A percentile compares a stretch with the other conserved stretches of the same genome.
Conservation (phyloP, 2,329 filamentous ascomycete genomes). For the Diaporthe sp. region DNA sequence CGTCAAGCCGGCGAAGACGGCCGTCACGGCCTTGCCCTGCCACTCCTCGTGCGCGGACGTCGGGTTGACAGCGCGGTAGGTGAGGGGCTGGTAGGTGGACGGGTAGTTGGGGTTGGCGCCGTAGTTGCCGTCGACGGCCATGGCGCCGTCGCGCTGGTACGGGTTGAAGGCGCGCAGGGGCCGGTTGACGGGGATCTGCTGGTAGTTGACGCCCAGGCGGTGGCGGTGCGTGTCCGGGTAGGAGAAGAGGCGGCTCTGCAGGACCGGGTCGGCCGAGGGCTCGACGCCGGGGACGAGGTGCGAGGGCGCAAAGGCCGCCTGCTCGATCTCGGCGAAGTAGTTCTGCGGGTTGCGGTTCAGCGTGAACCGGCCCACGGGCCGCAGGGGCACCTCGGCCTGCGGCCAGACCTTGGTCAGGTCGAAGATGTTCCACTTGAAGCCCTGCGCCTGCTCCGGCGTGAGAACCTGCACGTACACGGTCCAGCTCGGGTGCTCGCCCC, state of each 20-base stretch:
- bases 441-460: constrained; percentile 72
- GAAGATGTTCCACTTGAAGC: constrained; percentile 74
- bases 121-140: constrained; percentile 77
- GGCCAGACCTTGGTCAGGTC: constrained; percentile 81
- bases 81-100: constrained; percentile 61
- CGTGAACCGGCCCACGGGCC: constrained; percentile 72
- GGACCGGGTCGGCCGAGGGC: constrained; percentile 72
- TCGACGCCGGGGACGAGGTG: constrained; percentile 75
- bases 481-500: constrained; percentile 74
- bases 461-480: constrained; percentile 75
- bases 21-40: constrained; percentile 59
- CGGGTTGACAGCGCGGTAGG: constrained; percentile 58
- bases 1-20: constrained; percentile 59
- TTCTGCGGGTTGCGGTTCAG: constrained; percentile 76
- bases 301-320: constrained; percentile 75
- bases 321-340: constrained; percentile 79
- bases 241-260: constrained; percentile 72
- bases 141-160: constrained; percentile 80
- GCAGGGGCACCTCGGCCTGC: constrained; percentile 71
- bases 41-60: constrained; percentile 62
- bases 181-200: constrained; percentile 74
- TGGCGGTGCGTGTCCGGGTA: constrained; percentile 75
- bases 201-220: constrained; percentile 74
- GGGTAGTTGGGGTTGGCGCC: constrained; percentile 72
- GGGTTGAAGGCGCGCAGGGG: constrained; percentile 72